Percentiles rank a stretch among this genome's conserved stretches.
phyloP scores from a whole-genome alignment of 2,329 filamentous ascomycete genomes.

The Exophiala viscosa region DNA sequence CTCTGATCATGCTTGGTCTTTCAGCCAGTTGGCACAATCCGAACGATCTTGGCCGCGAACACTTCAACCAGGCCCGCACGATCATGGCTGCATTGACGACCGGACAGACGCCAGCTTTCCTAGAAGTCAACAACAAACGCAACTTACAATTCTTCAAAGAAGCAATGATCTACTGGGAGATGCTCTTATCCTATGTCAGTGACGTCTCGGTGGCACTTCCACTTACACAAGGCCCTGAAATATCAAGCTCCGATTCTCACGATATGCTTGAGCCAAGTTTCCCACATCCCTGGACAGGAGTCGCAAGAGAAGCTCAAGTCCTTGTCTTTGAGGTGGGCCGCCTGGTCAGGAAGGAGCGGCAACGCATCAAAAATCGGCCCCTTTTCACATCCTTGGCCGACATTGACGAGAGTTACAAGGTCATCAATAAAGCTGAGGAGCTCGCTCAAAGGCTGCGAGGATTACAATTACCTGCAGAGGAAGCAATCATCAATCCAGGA shows the following conservation, averaged over 20 bases:
- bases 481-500: constrained; percentile 37
- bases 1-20: constrained; percentile 56
- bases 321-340: constrained; percentile 47
- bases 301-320: constrained; percentile 43
- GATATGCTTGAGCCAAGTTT: background rate
- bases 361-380: constrained; percentile 5
- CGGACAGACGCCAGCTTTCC: background rate
- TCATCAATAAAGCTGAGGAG: background rate
- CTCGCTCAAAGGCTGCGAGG: constrained; percentile 6
- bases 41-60: constrained; percentile 46
- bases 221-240: constrained; percentile 24
- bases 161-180: constrained; percentile 57
- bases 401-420: constrained; percentile 2
- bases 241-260: constrained; percentile 34
- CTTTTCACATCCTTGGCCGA: constrained; percentile 9
- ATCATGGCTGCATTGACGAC: constrained; percentile 22
- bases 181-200: constrained; percentile 53
- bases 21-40: constrained; percentile 60
- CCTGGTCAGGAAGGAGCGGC: constrained; percentile 32
- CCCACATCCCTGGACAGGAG: constrained; percentile 51
- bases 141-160: constrained; percentile 53
- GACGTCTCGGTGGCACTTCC: constrained; percentile 18
- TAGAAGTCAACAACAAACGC: constrained; percentile 2
- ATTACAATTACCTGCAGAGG: constrained; percentile 4
- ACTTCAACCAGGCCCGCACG: constrained; percentile 3